Percentiles rank a stretch among this genome's conserved stretches.
phyloP scores from a whole-genome alignment of 169 alveolate genomes.

The Perkinsus olseni region DNA sequence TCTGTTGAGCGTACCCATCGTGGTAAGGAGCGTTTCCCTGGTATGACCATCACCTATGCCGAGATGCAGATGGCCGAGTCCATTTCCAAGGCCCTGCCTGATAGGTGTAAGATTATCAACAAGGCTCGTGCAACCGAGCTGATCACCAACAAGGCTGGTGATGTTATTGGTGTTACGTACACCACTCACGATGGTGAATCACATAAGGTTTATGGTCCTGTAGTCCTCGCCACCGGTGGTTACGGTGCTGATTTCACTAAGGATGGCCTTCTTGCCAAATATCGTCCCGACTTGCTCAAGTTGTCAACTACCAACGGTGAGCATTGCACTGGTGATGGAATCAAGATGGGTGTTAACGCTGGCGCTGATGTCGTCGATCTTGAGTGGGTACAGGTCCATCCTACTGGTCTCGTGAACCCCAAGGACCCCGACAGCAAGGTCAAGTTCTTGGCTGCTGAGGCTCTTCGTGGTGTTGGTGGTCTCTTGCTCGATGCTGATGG shows the following conservation, averaged over 20 bases:
- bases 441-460: constrained; percentile 43
- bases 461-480: constrained; percentile 52
- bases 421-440: constrained; percentile 22
- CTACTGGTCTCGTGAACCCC: constrained; percentile 38
- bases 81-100: background rate
- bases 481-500: constrained; percentile 44
- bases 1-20: background rate
- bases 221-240: constrained; percentile 41
- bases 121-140: too few species aligned
- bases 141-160: constrained; percentile 9
- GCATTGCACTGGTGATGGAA: constrained; percentile 37
- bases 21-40: background rate
- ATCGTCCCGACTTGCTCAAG: too few species aligned
- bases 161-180: too few species aligned
- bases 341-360: constrained; percentile 35
- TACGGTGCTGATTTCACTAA: constrained; percentile 34
- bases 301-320: constrained; percentile 32
- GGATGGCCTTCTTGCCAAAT: too few species aligned
- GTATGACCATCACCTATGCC: constrained; percentile 2
- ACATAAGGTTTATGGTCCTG: constrained; percentile 23
- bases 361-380: constrained; percentile 40
- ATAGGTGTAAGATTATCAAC: constrained; percentile 6
- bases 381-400: constrained; percentile 35
- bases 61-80: constrained; percentile 17
- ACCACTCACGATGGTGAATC: background rate